Conservation (phyloP, 805 yeast species). For the Starmera dryadoides region DNA sequence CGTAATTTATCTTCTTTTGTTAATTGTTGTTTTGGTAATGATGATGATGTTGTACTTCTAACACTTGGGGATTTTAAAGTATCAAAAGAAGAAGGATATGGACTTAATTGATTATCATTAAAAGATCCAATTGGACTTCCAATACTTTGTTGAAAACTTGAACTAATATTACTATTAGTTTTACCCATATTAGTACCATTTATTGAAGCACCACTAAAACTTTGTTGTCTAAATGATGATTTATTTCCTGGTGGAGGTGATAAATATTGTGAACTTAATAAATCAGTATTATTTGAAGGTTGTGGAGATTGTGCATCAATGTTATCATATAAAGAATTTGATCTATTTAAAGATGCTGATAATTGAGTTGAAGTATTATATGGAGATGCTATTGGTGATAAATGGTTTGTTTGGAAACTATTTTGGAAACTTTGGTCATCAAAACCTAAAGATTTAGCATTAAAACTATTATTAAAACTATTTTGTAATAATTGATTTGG, state of each 20-base stretch:
- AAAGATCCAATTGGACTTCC: constrained; percentile 10
- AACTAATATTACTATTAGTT: constrained; percentile 3
- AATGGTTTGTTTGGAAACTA: neutral
- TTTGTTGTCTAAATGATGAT: constrained; percentile 1
- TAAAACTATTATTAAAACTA: neutral
- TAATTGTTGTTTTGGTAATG: constrained; percentile 24
- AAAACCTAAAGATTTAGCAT: neutral
- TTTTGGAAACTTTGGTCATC: neutral
- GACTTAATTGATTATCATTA: constrained; percentile 17
- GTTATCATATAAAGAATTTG: constrained; percentile 17
- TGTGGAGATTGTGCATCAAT: constrained; percentile 16
- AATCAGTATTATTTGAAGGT: constrained; percentile 1
- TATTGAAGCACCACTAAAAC: too few species aligned
- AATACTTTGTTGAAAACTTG: too few species aligned
- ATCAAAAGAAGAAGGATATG: constrained; percentile 19
- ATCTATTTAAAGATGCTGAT: constrained; percentile 2
- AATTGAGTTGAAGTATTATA: constrained; percentile 1
- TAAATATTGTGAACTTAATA: constrained; percentile 14
- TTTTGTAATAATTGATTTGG: neutral
- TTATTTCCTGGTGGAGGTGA: constrained; percentile 15
- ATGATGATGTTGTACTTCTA: constrained; percentile 17
- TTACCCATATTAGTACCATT: too few species aligned
- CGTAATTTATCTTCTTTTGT: constrained; percentile 64
- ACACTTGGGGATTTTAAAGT: constrained; percentile 24
- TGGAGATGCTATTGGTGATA: constrained; percentile 1